Conservation (phyloP, 441 rosid genomes). For the Caryocar brasiliense region DNA sequence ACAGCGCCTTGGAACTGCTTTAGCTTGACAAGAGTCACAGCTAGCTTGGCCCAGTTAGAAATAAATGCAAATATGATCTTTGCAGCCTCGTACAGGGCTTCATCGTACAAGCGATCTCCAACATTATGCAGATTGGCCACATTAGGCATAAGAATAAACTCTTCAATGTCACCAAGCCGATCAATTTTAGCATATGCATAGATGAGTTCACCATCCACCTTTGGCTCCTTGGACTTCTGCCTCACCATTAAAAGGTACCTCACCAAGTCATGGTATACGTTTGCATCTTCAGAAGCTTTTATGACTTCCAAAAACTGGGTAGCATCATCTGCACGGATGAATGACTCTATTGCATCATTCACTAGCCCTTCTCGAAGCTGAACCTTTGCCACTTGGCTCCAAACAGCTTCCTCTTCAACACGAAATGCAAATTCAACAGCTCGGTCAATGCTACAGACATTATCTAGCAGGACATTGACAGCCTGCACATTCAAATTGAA, state of each 20-base stretch:
- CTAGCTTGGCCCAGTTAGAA: constrained; percentile 99
- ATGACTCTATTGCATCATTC: constrained; percentile 95
- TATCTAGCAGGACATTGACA: constrained; percentile 79
- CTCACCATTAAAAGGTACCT: constrained; percentile 94
- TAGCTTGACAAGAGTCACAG: constrained; percentile 84
- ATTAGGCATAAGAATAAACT: constrained; percentile 95
- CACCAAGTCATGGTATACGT: constrained; percentile 94
- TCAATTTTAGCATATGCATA: constrained; percentile 99
- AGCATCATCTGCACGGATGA: constrained; percentile 94
- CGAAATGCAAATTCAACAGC: constrained; percentile 99
- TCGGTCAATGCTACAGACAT: constrained; percentile 78
- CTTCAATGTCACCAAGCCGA: constrained; percentile 87
- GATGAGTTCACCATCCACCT: constrained; percentile 97
- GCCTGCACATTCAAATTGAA: constrained; percentile 96
- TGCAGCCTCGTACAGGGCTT: constrained; percentile 88
- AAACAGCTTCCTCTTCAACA: constrained; percentile 94
- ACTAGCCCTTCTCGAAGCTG: constrained; percentile 93
- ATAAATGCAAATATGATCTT: constrained; percentile 88
- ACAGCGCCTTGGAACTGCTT: constrained; percentile 97
- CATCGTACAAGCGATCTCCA: constrained; percentile 94
- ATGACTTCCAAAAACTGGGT: constrained; percentile 89
- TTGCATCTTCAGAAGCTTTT: constrained; percentile 70
- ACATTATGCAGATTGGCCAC: constrained; percentile 92
- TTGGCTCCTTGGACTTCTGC: constrained; percentile 91
- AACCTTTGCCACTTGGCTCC: constrained; percentile 97